Conservation (phyloP, 805 yeast genomes). For the Metschnikowia aberdeeniae region DNA sequence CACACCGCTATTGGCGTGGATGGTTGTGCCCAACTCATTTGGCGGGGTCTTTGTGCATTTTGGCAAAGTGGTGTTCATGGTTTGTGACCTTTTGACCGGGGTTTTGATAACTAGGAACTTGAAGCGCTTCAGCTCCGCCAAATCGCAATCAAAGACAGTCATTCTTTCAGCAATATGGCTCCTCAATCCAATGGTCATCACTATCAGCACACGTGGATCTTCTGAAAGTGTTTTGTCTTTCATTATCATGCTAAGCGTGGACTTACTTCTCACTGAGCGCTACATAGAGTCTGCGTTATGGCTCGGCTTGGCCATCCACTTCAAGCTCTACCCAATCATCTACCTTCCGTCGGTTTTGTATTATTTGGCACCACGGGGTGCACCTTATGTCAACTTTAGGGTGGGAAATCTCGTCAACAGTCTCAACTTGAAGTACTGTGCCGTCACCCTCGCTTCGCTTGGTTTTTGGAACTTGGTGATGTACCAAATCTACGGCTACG, state of each 20-base stretch:
- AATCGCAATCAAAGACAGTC: conserved; percentile 7
- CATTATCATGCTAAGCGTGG: conserved; percentile 47
- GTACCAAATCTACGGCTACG: conserved; percentile 69
- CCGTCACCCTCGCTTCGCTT: conserved; percentile 43
- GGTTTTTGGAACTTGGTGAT: conserved; percentile 48
- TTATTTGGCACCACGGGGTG: conserved; percentile 28
- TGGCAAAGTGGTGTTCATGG: conserved; percentile 76
- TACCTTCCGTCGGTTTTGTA: conserved; percentile 71
- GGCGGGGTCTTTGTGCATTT: conserved; percentile 45
- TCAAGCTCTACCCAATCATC: conserved; percentile 88
- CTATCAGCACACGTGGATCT: conserved; percentile 90
- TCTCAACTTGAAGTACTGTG: conserved; percentile 24
- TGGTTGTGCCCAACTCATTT: conserved; percentile 64
- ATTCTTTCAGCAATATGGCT: conserved; percentile 67
- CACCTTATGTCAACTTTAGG: conserved; percentile 15
- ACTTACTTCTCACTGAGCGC: conserved; percentile 34
- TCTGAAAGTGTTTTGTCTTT: conserved; percentile 87
- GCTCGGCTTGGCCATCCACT: conserved; percentile 79
- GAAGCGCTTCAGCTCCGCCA: background rate
- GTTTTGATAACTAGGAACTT: conserved; percentile 30
- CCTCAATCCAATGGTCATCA: conserved; percentile 89
- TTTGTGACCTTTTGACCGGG: conserved; percentile 82
- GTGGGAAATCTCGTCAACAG: conserved; percentile 33
- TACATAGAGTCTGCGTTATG: conserved; percentile 37
- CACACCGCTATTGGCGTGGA: conserved; percentile 87